Conservation (phyloP, 108 stramenopile genomes). For the Cyclotella baltica region DNA sequence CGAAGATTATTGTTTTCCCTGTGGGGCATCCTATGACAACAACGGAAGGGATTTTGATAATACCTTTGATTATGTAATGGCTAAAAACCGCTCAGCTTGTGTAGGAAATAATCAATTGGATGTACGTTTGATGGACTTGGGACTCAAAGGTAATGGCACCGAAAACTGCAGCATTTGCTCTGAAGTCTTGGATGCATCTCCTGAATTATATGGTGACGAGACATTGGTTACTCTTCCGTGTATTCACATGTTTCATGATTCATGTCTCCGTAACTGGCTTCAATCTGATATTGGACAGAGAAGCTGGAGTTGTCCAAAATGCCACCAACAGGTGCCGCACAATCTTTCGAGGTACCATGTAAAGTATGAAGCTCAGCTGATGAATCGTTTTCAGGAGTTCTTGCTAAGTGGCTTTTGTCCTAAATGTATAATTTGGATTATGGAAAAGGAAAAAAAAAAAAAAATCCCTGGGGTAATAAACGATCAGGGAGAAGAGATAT, state of each 20-base stretch:
- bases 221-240: slow-evolving; percentile 21
- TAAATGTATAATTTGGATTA: slow-evolving; percentile 20
- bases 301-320: slow-evolving; percentile 29
- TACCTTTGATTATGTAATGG: slow-evolving; percentile 9
- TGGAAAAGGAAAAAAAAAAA: slow-evolving; percentile 24
- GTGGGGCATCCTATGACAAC: slow-evolving; percentile 4
- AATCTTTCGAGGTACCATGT: slow-evolving; percentile 20
- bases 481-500: background rate
- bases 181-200: background rate
- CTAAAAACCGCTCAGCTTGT: slow-evolving; percentile 1
- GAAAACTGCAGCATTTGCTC: slow-evolving; percentile 17
- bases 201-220: slow-evolving; percentile 2
- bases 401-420: slow-evolving; percentile 25
- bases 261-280: slow-evolving; percentile 27
- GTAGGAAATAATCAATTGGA: slow-evolving; percentile 33
- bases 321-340: slow-evolving; percentile 18
- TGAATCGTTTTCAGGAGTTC: slow-evolving; percentile 34
- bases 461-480: slow-evolving; percentile 7
- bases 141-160: slow-evolving; percentile 24
- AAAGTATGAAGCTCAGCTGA: slow-evolving; percentile 17
- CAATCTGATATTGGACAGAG: slow-evolving; percentile 11
- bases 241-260: slow-evolving; percentile 32
- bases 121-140: slow-evolving; percentile 31
- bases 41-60: slow-evolving; percentile 1
- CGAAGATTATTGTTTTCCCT: slow-evolving; percentile 27